Conservation (phyloP, 2,329 filamentous ascomycete genomes). For the Stagonosporopsis rhizophila region DNA sequence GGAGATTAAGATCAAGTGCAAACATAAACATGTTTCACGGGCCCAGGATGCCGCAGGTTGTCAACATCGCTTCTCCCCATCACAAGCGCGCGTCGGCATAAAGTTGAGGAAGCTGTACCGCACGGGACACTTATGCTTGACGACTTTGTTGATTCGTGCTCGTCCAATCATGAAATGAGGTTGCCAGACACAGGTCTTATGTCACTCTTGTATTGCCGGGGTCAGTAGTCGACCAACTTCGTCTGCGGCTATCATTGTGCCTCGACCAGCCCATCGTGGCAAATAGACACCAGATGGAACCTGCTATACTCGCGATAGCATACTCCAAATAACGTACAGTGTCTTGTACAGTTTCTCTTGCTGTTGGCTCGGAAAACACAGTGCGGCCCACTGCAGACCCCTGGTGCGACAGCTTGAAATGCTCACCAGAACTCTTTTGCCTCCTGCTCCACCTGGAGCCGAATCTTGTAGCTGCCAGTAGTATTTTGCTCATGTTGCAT, state of each 20-base stretch:
- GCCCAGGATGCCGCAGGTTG: background rate
- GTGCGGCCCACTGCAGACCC: background rate
- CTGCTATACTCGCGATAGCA: background rate
- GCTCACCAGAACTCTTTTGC: slow-evolving; percentile 44
- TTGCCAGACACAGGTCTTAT: background rate
- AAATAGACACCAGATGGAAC: slow-evolving; percentile 6
- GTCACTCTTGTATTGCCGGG: slow-evolving; percentile 12
- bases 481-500: slow-evolving; percentile 44
- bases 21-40: slow-evolving; percentile 12
- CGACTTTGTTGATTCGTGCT: background rate
- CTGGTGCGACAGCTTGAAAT: background rate
- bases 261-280: background rate
- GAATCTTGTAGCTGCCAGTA: slow-evolving; percentile 22
- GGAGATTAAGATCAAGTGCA: slow-evolving; percentile 10
- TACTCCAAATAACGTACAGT: background rate
- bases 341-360: background rate
- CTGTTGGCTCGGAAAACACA: background rate
- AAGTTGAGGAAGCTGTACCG: slow-evolving; percentile 18
- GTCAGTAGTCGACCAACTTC: slow-evolving; percentile 3
- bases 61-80: slow-evolving; percentile 1
- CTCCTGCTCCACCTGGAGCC: slow-evolving; percentile 24
- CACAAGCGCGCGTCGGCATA: slow-evolving; percentile 5
- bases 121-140: slow-evolving; percentile 16
- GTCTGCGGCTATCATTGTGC: slow-evolving; percentile 1
- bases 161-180: slow-evolving; percentile 5